phyloP scores from a whole-genome alignment of 176 grass and related monocot genomes.

The Aegilops tauschii region DNA sequence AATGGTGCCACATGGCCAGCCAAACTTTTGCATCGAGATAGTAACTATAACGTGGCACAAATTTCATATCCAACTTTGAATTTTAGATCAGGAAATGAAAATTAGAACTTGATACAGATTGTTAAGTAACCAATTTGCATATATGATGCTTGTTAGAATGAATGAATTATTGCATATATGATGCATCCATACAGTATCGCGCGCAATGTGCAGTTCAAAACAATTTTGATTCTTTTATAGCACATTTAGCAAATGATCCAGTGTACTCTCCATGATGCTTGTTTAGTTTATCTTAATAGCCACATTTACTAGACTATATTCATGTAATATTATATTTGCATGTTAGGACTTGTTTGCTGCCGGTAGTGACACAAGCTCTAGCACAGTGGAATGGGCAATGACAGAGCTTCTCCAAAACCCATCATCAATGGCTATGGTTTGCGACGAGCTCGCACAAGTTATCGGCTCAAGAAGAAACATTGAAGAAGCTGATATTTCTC shows the following conservation, averaged over 20 bases:
- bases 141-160: no score
- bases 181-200: background rate
- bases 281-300: background rate
- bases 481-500: constrained; percentile 22
- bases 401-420: constrained; percentile 23
- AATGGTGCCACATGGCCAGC: no score
- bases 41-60: no score
- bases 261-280: background rate
- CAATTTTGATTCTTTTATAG: background rate
- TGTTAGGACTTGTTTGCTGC: constrained; percentile 34
- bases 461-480: constrained; percentile 16
- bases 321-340: background rate
- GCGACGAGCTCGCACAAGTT: constrained; percentile 1
- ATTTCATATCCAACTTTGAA: no score
- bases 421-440: background rate
- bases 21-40: no score
- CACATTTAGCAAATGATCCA: background rate
- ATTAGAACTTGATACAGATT: no score
- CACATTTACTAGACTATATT: background rate
- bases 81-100: no score
- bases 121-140: no score
- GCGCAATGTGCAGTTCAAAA: background rate
- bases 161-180: background rate
- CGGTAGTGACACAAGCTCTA: constrained; percentile 37
- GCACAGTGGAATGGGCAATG: constrained; percentile 43